Evolutionary conservation across 192 early-diverging fungal genomes (phyloP), one percentile per base, ranked within the genome.

Genomic region (Linnemannia schmuckeri): DNA sequence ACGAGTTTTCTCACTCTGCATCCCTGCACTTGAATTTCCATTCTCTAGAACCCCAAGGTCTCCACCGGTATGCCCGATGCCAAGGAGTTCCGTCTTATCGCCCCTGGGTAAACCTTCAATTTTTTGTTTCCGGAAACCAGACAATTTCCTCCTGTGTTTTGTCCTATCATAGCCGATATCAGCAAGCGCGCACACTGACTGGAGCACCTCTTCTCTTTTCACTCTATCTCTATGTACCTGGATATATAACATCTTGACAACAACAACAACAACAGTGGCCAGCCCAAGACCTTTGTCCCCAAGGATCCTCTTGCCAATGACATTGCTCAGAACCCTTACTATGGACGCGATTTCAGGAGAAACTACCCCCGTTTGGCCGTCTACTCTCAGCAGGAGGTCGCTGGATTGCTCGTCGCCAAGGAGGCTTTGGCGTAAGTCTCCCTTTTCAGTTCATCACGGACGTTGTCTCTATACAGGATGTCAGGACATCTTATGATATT

Each of bases 291-390:
- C 80, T 90, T 90, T 82, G 91, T 88, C 38, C 90, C 88, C 35
- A 88, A 90, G 46, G 87, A 90, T 70, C 89, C 94, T 0, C 77
- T 91, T 5, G 92, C 92, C 71, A 94, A 93, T 75, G 91, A 92
- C 73, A 89, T 99, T 41, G 92, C 92, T 74, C 91, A 95, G 88
- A 97, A 98, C 93, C 93, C 94, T 78, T 99, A 99, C 91, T 98
- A 92, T 89, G 93, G 94, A 85, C 96, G 97, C 70, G 98, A 99
- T 89, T 91, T 92, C 78, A 94, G 98, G 82, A 94, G 98, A 87
- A 95, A 96, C 89, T 98, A 96, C 89, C 98, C 98, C 72, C 95
- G 95, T 75, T 92, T 96, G 9, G 94, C 94, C 61, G 92, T 96
- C 20, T 98, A 96, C 80, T 95, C 93, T 33, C 94, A 95, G 85